A percentile compares a stretch with the other conserved stretches of the same genome.
These are phyloP conservation scores for Penicillium mononematosum DNA, from an alignment of 495 filamentous ascomycete genomes.

Conservation along the genomic window DNA sequence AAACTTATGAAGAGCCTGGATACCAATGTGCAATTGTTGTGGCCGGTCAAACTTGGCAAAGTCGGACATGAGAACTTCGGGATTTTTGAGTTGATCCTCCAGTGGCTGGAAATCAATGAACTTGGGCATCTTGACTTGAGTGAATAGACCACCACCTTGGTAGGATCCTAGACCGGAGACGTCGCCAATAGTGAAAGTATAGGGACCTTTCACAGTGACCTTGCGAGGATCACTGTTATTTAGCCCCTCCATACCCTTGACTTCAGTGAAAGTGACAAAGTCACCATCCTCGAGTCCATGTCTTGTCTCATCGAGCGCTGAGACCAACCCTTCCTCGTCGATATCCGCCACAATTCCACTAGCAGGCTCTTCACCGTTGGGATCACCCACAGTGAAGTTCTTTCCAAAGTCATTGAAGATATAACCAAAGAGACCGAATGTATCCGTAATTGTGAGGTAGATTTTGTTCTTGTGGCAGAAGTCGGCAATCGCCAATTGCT, in stretches of 20 bases:
- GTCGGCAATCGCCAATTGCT: constrained; percentile 80
- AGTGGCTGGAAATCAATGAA: constrained; percentile 85
- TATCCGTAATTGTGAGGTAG: constrained; percentile 82
- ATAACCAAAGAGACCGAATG: constrained; percentile 88
- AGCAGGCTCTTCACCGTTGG: constrained; percentile 85
- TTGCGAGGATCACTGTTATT: constrained; percentile 82
- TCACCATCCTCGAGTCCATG: constrained; percentile 97
- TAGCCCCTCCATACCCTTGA: constrained; percentile 88
- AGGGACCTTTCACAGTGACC: constrained; percentile 90
- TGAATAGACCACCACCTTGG: constrained; percentile 80
- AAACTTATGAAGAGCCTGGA: constrained; percentile 90
- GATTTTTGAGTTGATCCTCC: constrained; percentile 71
- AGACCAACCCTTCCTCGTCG: constrained; percentile 84
- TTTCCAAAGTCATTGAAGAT: constrained; percentile 98
- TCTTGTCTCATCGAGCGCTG: constrained; percentile 90
- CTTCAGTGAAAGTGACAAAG: constrained; percentile 88
- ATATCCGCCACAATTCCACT: constrained; percentile 89
- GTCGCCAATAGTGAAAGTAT: constrained; percentile 96
- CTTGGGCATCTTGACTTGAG: constrained; percentile 98
- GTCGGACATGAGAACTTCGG: constrained; percentile 88
- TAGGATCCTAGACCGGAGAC: constrained; percentile 84
- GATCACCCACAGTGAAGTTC: constrained; percentile 83
- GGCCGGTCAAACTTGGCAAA: constrained; percentile 97
- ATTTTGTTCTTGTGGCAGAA: constrained; percentile 93
- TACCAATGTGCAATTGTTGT: constrained; percentile 83